Evolutionary conservation across 2,329 filamentous ascomycete genomes (phyloP).

Genomic region (Penicillium frequentans): DNA sequence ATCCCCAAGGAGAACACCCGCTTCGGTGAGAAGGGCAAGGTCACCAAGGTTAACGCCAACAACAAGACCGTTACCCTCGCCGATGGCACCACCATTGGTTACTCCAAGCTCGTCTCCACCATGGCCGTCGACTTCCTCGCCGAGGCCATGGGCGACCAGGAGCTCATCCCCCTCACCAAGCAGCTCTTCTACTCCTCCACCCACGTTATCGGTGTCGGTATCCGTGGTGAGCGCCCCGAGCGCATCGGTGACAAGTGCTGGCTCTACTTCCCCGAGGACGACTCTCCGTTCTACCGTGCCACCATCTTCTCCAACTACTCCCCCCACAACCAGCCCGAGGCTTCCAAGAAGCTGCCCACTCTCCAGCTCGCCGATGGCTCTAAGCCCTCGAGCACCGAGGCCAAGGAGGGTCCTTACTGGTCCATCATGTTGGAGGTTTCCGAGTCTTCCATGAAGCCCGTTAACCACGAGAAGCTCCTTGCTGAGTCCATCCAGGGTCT

Average conservation of each 20-base stretch:
- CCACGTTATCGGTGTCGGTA: slow-evolving; percentile 93
- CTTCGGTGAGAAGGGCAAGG: slow-evolving; percentile 81
- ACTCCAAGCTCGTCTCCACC: slow-evolving; percentile 90
- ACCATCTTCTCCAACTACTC: slow-evolving; percentile 99
- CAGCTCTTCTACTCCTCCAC: slow-evolving; percentile 95
- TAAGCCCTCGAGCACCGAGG: slow-evolving; percentile 69
- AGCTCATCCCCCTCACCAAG: slow-evolving; percentile 81
- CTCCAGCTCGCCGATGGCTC: slow-evolving; percentile 82
- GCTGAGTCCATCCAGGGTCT: slow-evolving; percentile 93
- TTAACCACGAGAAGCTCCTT: slow-evolving; percentile 80
- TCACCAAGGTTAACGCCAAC: slow-evolving; percentile 82
- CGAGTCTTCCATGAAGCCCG: slow-evolving; percentile 92
- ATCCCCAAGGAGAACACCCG: slow-evolving; percentile 87
- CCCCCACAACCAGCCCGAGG: slow-evolving; percentile 90
- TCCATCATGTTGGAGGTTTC: slow-evolving; percentile 99
- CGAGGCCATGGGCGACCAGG: slow-evolving; percentile 82
- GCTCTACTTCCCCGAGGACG: slow-evolving; percentile 98
- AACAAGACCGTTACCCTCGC: slow-evolving; percentile 79
- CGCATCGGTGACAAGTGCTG: slow-evolving; percentile 99
- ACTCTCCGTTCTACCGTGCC: slow-evolving; percentile 98
- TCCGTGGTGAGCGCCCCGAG: slow-evolving; percentile 87
- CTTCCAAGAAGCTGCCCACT: slow-evolving; percentile 79
- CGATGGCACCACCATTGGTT: slow-evolving; percentile 85
- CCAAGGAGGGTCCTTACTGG: slow-evolving; percentile 94
- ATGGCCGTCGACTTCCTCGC: slow-evolving; percentile 92